phyloP scores from a whole-genome alignment of 345 rosid genomes.

The Arabidopsis suecica region DNA sequence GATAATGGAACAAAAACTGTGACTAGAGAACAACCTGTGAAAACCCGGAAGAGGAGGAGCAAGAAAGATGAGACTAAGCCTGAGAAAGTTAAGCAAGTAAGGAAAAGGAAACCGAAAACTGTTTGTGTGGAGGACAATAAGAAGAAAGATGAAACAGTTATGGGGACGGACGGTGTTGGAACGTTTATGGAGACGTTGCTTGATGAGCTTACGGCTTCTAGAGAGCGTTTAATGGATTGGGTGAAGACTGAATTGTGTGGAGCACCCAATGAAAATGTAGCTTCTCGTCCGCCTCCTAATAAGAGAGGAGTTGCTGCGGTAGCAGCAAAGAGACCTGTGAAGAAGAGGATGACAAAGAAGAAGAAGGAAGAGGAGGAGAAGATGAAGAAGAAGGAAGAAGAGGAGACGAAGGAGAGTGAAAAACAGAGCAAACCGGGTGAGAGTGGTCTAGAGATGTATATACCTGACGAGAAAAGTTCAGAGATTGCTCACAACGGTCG shows the following conservation, averaged over 20 bases:
- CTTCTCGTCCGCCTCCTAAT: slow-evolving; percentile 8
- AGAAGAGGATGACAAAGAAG: slow-evolving; percentile 24
- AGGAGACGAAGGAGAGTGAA: slow-evolving; percentile 20
- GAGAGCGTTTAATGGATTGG: slow-evolving; percentile 42
- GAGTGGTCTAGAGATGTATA: not conserved
- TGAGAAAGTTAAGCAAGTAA: slow-evolving; percentile 35
- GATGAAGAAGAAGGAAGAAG: not conserved
- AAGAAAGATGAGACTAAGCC: slow-evolving; percentile 39
- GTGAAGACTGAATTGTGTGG: slow-evolving; percentile 36
- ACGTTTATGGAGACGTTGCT: slow-evolving; percentile 42
- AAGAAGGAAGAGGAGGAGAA: slow-evolving; percentile 6
- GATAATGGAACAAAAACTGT: slow-evolving; percentile 5
- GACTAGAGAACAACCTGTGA: slow-evolving; percentile 24
- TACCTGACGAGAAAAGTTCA: not conserved
- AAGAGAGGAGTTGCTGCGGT: slow-evolving; percentile 19
- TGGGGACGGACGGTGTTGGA: slow-evolving; percentile 27
- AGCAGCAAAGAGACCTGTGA: slow-evolving; percentile 4
- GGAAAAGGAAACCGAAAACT: slow-evolving; percentile 29
- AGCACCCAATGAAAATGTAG: slow-evolving; percentile 16
- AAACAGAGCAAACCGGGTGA: slow-evolving; percentile 16
- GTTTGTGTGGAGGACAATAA: slow-evolving; percentile 21
- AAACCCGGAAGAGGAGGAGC: slow-evolving; percentile 29
- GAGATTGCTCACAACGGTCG: not conserved
- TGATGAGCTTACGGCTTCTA: slow-evolving; percentile 42
- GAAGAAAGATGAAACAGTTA: slow-evolving; percentile 7